Conservation (phyloP, 2,329 filamentous ascomycete genomes). For the Epichloe elymi region DNA sequence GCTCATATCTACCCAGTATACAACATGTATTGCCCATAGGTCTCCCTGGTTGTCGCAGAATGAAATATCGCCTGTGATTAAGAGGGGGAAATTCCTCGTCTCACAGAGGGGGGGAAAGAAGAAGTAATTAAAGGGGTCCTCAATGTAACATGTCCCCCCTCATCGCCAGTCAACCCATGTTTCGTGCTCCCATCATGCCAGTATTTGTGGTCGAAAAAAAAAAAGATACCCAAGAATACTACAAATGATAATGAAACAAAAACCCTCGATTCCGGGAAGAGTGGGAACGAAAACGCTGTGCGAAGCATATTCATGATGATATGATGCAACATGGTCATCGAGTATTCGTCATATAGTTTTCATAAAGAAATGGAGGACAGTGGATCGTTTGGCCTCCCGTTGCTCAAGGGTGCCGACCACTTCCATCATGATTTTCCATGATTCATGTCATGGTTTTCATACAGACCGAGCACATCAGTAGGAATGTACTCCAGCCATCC, state of each 20-base stretch:
- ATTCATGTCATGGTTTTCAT: slow-evolving; percentile 25
- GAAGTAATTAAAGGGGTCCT: background rate
- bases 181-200: background rate
- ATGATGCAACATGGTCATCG: background rate
- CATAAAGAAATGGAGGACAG: no score
- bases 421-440: slow-evolving; percentile 8
- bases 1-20: background rate
- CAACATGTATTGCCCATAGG: background rate
- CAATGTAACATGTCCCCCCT: background rate
- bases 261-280: background rate
- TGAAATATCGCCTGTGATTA: no score
- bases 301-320: background rate
- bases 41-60: background rate
- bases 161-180: background rate
- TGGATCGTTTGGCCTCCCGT: no score
- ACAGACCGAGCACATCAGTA: slow-evolving; percentile 48
- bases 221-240: background rate
- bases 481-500: slow-evolving; percentile 63
- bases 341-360: no score
- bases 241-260: background rate
- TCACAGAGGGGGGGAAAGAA: background rate
- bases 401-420: background rate
- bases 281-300: background rate
- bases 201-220: background rate
- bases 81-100: background rate